A percentile compares a stretch with the other conserved stretches of the same genome.
phyloP scores from a whole-genome alignment of 805 yeast species.

The Sporopachydermia lactativora region DNA sequence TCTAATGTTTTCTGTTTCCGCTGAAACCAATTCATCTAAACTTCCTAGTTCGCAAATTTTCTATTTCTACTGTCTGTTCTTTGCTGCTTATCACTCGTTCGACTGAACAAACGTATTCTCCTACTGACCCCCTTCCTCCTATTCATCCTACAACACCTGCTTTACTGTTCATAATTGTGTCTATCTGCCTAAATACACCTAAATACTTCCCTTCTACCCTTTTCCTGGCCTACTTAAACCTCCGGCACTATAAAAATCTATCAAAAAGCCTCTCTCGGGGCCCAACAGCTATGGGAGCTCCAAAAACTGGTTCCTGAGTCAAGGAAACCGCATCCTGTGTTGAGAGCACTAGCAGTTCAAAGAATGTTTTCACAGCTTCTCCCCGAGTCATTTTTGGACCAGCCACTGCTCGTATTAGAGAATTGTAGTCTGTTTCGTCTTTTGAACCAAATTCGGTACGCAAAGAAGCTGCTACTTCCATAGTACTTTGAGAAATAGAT shows the following conservation, averaged over 20 bases:
- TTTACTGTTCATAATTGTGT: too few relatives aligned
- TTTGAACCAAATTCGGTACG: conserved; percentile 19
- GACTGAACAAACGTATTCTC: too few relatives aligned
- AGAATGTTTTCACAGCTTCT: conserved; percentile 63
- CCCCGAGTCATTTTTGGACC: conserved; percentile 23
- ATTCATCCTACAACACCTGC: too few relatives aligned
- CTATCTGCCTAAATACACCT: too few relatives aligned
- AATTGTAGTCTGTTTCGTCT: conserved; percentile 20
- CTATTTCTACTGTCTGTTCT: too few relatives aligned
- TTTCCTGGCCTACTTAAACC: too few relatives aligned
- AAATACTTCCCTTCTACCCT: too few relatives aligned
- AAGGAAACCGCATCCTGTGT: conserved; percentile 57
- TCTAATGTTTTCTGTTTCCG: too few relatives aligned
- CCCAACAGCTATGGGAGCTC: conserved; percentile 34
- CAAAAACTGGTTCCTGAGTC: conserved; percentile 46
- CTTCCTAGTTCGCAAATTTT: too few relatives aligned
- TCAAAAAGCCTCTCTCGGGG: conserved; percentile 28
- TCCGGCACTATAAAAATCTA: conserved; percentile 12
- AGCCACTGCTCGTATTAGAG: conserved; percentile 7
- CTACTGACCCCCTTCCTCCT: too few relatives aligned
- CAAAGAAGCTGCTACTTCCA: conserved; percentile 36
- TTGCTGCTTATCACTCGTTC: too few relatives aligned
- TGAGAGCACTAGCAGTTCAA: conserved; percentile 71
- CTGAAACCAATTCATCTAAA: too few relatives aligned
- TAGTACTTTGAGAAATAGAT: conserved; percentile 33